Evolutionary conservation across 805 yeast genomes (phyloP), one percentile per base, ranked within the genome.

Genomic region (Hagleromyces aurorensis): DNA sequence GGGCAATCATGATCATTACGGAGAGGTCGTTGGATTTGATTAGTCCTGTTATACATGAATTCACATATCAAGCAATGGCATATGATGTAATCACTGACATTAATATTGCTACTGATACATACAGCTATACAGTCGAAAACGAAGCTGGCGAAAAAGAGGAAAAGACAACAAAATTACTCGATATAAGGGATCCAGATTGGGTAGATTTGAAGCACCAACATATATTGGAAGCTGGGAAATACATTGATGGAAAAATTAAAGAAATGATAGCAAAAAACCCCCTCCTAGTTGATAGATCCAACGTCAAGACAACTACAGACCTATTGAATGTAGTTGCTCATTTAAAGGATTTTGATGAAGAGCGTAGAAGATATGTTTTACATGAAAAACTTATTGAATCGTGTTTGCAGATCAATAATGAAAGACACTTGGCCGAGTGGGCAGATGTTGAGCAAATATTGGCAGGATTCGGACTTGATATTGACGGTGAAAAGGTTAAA

Each of bases 11-110:
- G 40, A 55, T 91, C 19, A 72, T 91, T 12, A 64, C 82, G 2
- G 98, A 91, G 55, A 67, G 99, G 38, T 69, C 94, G 2, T 52
- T 86, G 51, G 98, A 93, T 53, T 62, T 80, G 27, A 72, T 72
- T 45, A 81, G 91, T 5, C 95, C 96, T 0, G 52, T 91, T 26
- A 57, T 87, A 32, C 97, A 91, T 55, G 95, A 85, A 52, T 84
- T 87, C 56, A 72, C 79, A 14, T 91, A 87, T 56, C 94, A 89
- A 57, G 87, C 96, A 4, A 77, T 87, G 82, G 80, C 87, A 12
- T 78, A 79, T 61, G 98, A 89, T 54, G 57, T 79, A 16, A 67
- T 69, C 2, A 61, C 59, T 17, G 70, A 62, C 20, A 48, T 58
- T n/a, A 61, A 67, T 24, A 41, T 50, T 44, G 60, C 57, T 54